Base-by-base conservation (phyloP, 2,329 filamentous ascomycete species). In the Calonectria honghensis region DNA sequence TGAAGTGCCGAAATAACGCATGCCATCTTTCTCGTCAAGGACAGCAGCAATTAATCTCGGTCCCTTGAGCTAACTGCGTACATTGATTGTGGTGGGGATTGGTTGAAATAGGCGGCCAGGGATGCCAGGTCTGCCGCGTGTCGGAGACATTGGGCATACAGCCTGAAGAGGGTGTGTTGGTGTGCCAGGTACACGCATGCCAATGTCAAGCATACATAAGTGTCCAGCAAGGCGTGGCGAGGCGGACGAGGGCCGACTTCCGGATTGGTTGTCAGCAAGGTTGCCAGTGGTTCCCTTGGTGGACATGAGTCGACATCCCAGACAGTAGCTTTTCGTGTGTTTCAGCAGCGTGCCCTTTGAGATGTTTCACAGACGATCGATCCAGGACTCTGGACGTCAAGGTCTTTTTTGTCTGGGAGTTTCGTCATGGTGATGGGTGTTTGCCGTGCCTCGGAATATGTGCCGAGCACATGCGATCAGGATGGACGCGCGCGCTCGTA, bases 1-100 rank as follows among this genome's bases (percentile, higher is more conserved):
- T 27, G 35, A 63, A 61, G 27, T 63, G 24, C 57, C 57, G 35
- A 63, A 63, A 63, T 41, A 39, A 41, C 57, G 35, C 57, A 63
- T 41, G 18, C 35, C 6, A 27, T 61, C 5, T 16, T 27, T 27
- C n/a, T 61, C 10, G 20, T 24, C 20, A 61, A 24, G 35, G 57
- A 39, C 24, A 63, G 35, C n/a, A 29, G 24, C 27, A 57, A 63
- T 63, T 63, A 63, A 63, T 63, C n/a, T 63, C 37, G 24, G 57
- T 16, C 14, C 39, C 24, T 63, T 29, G 37, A 39, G 27, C n/a
- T 6, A 39, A 41, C 35, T 41, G 24, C 57, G 39, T 20, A 24
- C 45, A 63, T 63, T 63, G 57, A n/a, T 16, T 35, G 27, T 41
- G 57, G 57, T 63, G 57, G 57, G 57, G 57, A 63, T 63, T 20